These are phyloP conservation scores for Sugiyamaella xylanicola DNA, from an alignment of 1,139 yeast genomes.

Conservation along the genomic window DNA sequence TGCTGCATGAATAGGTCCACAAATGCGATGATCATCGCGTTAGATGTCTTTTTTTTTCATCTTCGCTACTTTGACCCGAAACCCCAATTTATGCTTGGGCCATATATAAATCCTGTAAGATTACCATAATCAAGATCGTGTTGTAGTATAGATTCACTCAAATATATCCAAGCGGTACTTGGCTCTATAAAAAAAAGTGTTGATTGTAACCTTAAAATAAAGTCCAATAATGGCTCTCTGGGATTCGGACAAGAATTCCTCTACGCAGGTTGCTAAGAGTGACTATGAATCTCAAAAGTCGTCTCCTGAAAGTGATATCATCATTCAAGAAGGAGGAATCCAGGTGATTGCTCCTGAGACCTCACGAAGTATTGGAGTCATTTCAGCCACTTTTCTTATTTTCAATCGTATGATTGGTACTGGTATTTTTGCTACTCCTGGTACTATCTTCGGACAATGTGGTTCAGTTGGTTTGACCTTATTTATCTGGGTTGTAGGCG, in stretches of 20 bases:
- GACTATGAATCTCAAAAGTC: constrained; percentile 12
- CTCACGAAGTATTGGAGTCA: constrained; percentile 53
- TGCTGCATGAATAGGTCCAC: not conserved
- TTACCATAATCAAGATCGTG: constrained; percentile 9
- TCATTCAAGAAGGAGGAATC: constrained; percentile 11
- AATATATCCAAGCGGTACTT: not conserved
- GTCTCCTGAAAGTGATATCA: not conserved
- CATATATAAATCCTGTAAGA: constrained; percentile 7
- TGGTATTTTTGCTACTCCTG: constrained; percentile 83
- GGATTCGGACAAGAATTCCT: constrained; percentile 1
- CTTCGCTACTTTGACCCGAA: not conserved
- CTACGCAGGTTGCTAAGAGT: not conserved
- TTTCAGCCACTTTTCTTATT: constrained; percentile 70
- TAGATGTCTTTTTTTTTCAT: not conserved
- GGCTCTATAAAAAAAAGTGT: not conserved
- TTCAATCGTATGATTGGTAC: constrained; percentile 85
- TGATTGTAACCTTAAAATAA: not conserved
- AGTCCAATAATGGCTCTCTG: constrained; percentile 5
- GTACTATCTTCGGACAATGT: constrained; percentile 66
- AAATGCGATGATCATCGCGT: constrained; percentile 3
- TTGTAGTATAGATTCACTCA: constrained; percentile 1
- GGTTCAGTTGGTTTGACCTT: constrained; percentile 79
- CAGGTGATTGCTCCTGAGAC: constrained; percentile 21
- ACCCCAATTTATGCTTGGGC: constrained; percentile 3
- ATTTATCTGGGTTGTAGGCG: constrained; percentile 76